Conservation (phyloP, 2,329 filamentous ascomycete genomes). For the Pleoardoris graminearum region DNA sequence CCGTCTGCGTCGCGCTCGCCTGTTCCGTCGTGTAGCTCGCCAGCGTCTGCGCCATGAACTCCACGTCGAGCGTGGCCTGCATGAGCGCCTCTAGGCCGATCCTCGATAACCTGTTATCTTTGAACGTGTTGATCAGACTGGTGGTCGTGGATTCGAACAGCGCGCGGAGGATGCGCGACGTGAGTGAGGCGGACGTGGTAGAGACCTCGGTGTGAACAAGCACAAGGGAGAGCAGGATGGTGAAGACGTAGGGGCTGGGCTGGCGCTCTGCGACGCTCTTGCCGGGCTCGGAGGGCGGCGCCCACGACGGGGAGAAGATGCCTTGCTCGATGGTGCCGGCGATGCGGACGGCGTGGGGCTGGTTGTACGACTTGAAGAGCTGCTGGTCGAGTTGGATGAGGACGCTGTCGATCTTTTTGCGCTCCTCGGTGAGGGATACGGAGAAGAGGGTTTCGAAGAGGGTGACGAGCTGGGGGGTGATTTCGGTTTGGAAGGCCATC, state of each 20-base stretch:
- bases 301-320: conserved; percentile 72
- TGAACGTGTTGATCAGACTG: conserved; percentile 81
- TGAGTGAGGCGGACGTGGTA: conserved; percentile 68
- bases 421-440: conserved; percentile 91
- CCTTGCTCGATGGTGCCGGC: conserved; percentile 72
- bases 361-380: conserved; percentile 90
- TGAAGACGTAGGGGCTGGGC: conserved; percentile 87
- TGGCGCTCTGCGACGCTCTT: conserved; percentile 61
- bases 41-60: conserved; percentile 94
- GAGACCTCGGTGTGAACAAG: conserved; percentile 79
- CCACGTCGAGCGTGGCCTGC: conserved; percentile 96
- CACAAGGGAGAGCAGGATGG: conserved; percentile 80
- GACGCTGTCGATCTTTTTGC: conserved; percentile 87
- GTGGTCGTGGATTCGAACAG: conserved; percentile 80
- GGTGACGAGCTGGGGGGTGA: conserved; percentile 84
- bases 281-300: conserved; percentile 55
- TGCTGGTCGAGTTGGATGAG: conserved; percentile 86
- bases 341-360: conserved; percentile 60
- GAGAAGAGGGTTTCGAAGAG: conserved; percentile 94
- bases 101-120: conserved; percentile 61
- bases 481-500: conserved; percentile 75
- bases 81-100: conserved; percentile 75
- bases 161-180: conserved; percentile 79
- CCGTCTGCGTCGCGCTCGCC: conserved; percentile 78
- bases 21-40: conserved; percentile 85